phyloP scores from a whole-genome alignment of 805 yeast genomes.

The Yarrowia sp. region DNA sequence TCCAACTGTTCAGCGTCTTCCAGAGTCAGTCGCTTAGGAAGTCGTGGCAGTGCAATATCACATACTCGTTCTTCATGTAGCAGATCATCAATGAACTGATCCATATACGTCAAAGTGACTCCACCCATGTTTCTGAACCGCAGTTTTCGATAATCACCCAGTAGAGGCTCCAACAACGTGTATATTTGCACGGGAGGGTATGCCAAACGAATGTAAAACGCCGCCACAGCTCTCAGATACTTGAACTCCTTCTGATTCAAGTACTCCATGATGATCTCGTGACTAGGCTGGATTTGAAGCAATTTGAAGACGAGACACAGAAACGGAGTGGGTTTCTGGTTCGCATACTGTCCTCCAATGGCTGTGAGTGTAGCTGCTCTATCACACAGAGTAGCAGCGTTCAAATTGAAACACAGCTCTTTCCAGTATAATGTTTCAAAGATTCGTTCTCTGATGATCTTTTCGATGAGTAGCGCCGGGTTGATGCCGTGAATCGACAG shows the following conservation, averaged over 20 bases:
- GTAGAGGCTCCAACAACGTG: slow-evolving; percentile 59
- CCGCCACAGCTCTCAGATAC: slow-evolving; percentile 71
- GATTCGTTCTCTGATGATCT: slow-evolving; percentile 63
- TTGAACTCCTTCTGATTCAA: slow-evolving; percentile 74
- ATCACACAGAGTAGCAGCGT: slow-evolving; percentile 60
- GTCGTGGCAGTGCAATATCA: slow-evolving; percentile 75
- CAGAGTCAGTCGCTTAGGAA: slow-evolving; percentile 52
- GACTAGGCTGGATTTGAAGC: slow-evolving; percentile 74
- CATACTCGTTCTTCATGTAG: slow-evolving; percentile 65
- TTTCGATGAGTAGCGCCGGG: slow-evolving; percentile 61
- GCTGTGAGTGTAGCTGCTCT: slow-evolving; percentile 54
- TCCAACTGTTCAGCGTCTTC: slow-evolving; percentile 51
- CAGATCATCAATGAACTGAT: slow-evolving; percentile 74
- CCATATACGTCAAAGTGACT: slow-evolving; percentile 63
- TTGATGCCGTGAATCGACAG: slow-evolving; percentile 54
- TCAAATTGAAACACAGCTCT: slow-evolving; percentile 59
- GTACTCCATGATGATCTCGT: slow-evolving; percentile 62
- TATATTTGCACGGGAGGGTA: slow-evolving; percentile 57
- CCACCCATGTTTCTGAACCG: slow-evolving; percentile 55
- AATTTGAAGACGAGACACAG: slow-evolving; percentile 78
- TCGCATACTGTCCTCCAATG: slow-evolving; percentile 66
- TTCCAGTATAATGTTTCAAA: slow-evolving; percentile 66
- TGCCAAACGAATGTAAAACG: slow-evolving; percentile 63
- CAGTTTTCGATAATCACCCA: slow-evolving; percentile 73
- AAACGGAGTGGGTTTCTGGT: slow-evolving; percentile 71